These are phyloP conservation scores for Ogataea chonburiensis DNA, from an alignment of 805 yeast species.

Conservation along the genomic window DNA sequence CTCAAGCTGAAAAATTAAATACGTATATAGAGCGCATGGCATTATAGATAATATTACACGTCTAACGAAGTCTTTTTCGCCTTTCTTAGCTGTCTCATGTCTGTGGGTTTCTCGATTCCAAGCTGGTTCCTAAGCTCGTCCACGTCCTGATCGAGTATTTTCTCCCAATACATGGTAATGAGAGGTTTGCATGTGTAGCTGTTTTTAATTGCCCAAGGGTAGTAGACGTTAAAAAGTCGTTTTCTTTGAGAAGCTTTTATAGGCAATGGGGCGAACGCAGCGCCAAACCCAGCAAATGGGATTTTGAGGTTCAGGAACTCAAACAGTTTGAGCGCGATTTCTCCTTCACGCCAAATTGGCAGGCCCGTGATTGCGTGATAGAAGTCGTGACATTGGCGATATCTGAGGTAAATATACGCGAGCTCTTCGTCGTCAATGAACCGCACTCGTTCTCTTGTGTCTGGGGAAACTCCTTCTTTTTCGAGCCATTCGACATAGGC, in stretches of 20 bases:
- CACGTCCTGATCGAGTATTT: conserved; percentile 67
- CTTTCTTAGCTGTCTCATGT: conserved; percentile 65
- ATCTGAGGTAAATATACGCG: conserved; percentile 90
- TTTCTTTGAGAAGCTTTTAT: conserved; percentile 61
- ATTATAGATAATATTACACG: conserved; percentile 1
- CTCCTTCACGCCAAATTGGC: conserved; percentile 95
- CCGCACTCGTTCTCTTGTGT: conserved; percentile 84
- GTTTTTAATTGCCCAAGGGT: conserved; percentile 83
- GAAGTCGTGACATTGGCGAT: conserved; percentile 95
- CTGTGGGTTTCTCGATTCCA: conserved; percentile 76
- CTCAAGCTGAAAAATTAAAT: conserved; percentile 5
- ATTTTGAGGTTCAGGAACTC: conserved; percentile 91
- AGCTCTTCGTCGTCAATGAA: conserved; percentile 87
- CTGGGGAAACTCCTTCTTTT: conserved; percentile 88
- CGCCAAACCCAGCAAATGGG: conserved; percentile 95
- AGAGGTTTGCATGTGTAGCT: conserved; percentile 74
- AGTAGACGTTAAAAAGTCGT: conserved; percentile 64
- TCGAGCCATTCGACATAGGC: conserved; percentile 82
- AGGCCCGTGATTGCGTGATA: conserved; percentile 89
- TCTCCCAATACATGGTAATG: conserved; percentile 92
- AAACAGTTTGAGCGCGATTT: conserved; percentile 86
- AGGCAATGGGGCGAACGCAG: conserved; percentile 82
- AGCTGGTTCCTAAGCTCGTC: conserved; percentile 68
- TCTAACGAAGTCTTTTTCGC: conserved; percentile 23
- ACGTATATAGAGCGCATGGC: conserved; percentile 8